These are phyloP conservation scores for Lignosus rhinocerotis DNA, from an alignment of 1,284 basidiomycete genomes.

Conservation along the genomic window DNA sequence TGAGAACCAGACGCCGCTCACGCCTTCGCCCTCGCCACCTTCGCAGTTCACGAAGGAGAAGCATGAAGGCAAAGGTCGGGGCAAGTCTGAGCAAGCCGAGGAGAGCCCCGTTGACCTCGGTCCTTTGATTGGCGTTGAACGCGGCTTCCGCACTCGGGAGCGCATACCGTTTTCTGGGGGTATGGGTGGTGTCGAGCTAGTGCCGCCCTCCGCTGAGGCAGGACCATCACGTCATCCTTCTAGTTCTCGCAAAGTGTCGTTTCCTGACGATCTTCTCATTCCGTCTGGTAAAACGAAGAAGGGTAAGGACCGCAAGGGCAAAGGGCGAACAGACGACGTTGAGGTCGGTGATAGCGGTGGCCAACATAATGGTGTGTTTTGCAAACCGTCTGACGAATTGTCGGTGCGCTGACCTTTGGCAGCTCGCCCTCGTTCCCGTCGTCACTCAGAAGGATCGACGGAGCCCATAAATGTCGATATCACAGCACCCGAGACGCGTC, in stretches of 20 bases:
- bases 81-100: slow-evolving; percentile 3
- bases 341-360: slow-evolving; percentile 6
- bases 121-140: slow-evolving; percentile 62
- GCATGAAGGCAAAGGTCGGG: slow-evolving; percentile 3
- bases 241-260: slow-evolving; percentile 14
- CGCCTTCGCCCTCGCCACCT: slow-evolving; percentile 30
- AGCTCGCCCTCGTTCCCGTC: slow-evolving; percentile 5
- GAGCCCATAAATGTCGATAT: slow-evolving; percentile 22
- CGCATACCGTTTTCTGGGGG: slow-evolving; percentile 54
- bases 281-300: slow-evolving; percentile 19
- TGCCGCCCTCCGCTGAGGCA: slow-evolving; percentile 24
- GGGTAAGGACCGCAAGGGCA: slow-evolving; percentile 33
- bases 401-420: not conserved
- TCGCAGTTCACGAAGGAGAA: slow-evolving; percentile 21
- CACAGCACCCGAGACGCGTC: slow-evolving; percentile 38
- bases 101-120: slow-evolving; percentile 55
- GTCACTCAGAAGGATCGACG: not conserved
- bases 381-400: not conserved
- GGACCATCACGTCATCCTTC: slow-evolving; percentile 20
- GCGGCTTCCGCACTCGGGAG: slow-evolving; percentile 68
- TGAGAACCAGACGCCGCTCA: slow-evolving; percentile 42
- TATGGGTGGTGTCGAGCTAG: slow-evolving; percentile 63
- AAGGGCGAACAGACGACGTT: slow-evolving; percentile 28
- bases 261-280: slow-evolving; percentile 14
- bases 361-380: not conserved